phyloP scores from a whole-genome alignment of 2,329 filamentous ascomycete genomes.

The Tolypocladium paradoxum region DNA sequence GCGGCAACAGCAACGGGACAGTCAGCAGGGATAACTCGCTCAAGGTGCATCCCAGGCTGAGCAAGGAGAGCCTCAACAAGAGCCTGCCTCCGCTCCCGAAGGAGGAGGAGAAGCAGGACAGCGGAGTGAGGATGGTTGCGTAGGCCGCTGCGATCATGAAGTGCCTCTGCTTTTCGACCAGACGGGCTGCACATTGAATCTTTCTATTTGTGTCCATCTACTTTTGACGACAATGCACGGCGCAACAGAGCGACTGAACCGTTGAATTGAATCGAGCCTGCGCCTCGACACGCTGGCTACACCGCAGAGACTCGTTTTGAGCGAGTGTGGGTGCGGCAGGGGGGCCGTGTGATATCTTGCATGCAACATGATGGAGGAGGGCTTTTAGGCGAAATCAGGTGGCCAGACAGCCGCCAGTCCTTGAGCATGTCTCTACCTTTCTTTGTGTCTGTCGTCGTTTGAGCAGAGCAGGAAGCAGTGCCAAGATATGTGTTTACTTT shows the following conservation, averaged over 20 bases:
- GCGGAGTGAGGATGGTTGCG: slow-evolving; percentile 18
- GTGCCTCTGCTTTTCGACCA: slow-evolving; percentile 8
- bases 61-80: slow-evolving; percentile 50
- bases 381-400: neutral
- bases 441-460: slow-evolving; percentile 1
- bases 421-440: neutral
- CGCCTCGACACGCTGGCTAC: neutral
- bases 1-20: slow-evolving; percentile 21
- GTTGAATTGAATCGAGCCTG: neutral
- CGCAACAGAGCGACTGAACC: slow-evolving; percentile 5
- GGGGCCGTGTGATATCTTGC: neutral
- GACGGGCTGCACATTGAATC: neutral
- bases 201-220: slow-evolving; percentile 6
- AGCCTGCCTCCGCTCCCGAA: slow-evolving; percentile 45
- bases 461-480: neutral
- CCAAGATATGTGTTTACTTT: slow-evolving; percentile 8
- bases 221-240: neutral
- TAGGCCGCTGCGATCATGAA: slow-evolving; percentile 15
- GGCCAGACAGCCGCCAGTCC: neutral
- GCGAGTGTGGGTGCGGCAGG: neutral
- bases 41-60: slow-evolving; percentile 28
- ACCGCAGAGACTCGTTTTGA: neutral
- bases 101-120: slow-evolving; percentile 16
- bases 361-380: neutral
- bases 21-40: slow-evolving; percentile 18